phyloP scores from a whole-genome alignment of 2,329 filamentous ascomycete species.

The Moelleriella libera region DNA sequence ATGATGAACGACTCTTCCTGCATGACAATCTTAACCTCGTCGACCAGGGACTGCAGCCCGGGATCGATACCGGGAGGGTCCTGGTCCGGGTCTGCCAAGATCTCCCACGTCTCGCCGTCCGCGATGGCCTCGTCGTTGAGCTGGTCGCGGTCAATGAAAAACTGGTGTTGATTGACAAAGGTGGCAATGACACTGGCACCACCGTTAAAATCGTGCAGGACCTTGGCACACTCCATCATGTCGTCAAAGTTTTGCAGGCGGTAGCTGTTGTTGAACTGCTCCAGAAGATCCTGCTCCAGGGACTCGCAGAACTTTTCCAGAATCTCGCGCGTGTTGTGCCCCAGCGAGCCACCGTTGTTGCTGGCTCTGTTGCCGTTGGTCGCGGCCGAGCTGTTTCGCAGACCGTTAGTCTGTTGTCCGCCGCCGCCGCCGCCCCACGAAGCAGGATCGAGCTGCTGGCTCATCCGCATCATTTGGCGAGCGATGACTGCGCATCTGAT shows the following conservation, averaged over 20 bases:
- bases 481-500: conserved; percentile 90
- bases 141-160: conserved; percentile 95
- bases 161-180: conserved; percentile 98
- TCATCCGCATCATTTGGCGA: conserved; percentile 85
- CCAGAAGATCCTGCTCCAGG: conserved; percentile 84
- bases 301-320: conserved; percentile 96
- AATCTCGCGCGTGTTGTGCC: conserved; percentile 65
- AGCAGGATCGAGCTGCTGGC: conserved; percentile 69
- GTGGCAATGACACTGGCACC: conserved; percentile 88
- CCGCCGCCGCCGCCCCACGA: conserved; percentile 40
- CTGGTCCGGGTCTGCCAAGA: conserved; percentile 83
- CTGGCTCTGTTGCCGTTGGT: conserved; percentile 30
- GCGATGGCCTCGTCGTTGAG: conserved; percentile 70
- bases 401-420: conserved; percentile 35
- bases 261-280: conserved; percentile 97
- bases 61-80: conserved; percentile 86
- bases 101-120: conserved; percentile 73
- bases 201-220: conserved; percentile 89
- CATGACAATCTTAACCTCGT: conserved; percentile 90
- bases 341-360: conserved; percentile 21
- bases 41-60: conserved; percentile 78
- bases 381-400: conserved; percentile 30
- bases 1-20: conserved; percentile 97
- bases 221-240: conserved; percentile 93
- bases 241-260: conserved; percentile 89